These are phyloP conservation scores for Eutrema salsugineum DNA, from an alignment of 441 rosid species.

Conservation along the genomic window DNA sequence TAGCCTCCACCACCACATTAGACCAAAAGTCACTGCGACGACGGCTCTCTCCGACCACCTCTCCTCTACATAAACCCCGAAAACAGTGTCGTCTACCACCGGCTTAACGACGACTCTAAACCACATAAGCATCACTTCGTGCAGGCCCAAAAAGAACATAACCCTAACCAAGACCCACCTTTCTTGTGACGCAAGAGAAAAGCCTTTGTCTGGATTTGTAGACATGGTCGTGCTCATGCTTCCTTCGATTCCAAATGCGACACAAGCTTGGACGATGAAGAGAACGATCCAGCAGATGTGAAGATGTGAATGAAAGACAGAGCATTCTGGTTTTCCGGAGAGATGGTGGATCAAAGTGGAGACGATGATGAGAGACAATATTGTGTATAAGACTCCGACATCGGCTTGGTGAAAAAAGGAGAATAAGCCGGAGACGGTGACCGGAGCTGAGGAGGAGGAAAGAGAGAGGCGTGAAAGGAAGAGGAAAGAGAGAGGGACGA, in stretches of 20 bases:
- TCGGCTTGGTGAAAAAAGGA: constrained; percentile 28
- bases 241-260: constrained; percentile 58
- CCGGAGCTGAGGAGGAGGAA: constrained; percentile 18
- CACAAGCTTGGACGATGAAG: constrained; percentile 50
- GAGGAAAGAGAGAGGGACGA: constrained; percentile 78
- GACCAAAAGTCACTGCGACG: constrained; percentile 51
- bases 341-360: constrained; percentile 56
- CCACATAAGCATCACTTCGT: constrained; percentile 70
- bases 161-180: constrained; percentile 42
- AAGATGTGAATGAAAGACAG: constrained; percentile 35
- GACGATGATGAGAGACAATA: constrained; percentile 41
- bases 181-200: constrained; percentile 21
- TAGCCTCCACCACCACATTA: constrained; percentile 85
- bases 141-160: constrained; percentile 72
- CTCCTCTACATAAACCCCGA: constrained; percentile 37
- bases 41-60: constrained; percentile 49
- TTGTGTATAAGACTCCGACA: constrained; percentile 41
- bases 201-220: constrained; percentile 10
- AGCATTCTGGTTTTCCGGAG: constrained; percentile 36
- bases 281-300: constrained; percentile 58
- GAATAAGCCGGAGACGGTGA: constrained; percentile 9
- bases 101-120: constrained; percentile 64
- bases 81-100: constrained; percentile 66
- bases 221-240: constrained; percentile 39
- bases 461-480: constrained; percentile 64